Conservation (phyloP, 2,329 filamentous ascomycete genomes). For the Colletotrichum sp. region DNA sequence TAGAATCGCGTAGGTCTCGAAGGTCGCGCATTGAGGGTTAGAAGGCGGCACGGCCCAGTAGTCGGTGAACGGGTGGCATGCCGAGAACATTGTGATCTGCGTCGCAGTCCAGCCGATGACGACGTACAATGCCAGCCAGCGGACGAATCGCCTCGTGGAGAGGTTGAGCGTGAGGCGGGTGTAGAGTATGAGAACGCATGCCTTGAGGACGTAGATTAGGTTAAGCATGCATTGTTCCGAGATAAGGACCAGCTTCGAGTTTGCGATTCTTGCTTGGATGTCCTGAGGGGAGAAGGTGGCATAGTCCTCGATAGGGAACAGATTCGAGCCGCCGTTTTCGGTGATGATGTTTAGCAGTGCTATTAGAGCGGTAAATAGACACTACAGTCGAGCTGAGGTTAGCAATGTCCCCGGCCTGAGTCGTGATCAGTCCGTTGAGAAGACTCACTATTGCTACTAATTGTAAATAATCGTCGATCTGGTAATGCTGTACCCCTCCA, state of each 20-base stretch:
- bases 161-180: constrained; percentile 45
- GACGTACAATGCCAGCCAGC: constrained; percentile 43
- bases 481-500: background rate
- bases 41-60: constrained; percentile 55
- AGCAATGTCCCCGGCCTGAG: background rate
- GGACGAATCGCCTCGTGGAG: constrained; percentile 34
- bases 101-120: constrained; percentile 44
- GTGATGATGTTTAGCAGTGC: background rate
- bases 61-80: constrained; percentile 48
- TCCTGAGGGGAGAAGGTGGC: constrained; percentile 31
- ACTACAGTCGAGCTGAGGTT: background rate
- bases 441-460: constrained; percentile 9
- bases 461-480: constrained; percentile 13
- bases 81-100: constrained; percentile 50
- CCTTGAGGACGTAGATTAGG: constrained; percentile 37
- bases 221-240: constrained; percentile 46
- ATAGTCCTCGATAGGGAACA: constrained; percentile 40
- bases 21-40: constrained; percentile 50
- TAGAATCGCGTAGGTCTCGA: constrained; percentile 50
- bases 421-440: background rate
- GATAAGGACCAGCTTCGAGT: constrained; percentile 47
- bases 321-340: constrained; percentile 30
- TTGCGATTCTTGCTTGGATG: constrained; percentile 45
- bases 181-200: constrained; percentile 50
- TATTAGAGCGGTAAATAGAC: constrained; percentile 1